phyloP scores from a whole-genome alignment of 208 protist genomes.

The Trypanosomatidae sp. region DNA sequence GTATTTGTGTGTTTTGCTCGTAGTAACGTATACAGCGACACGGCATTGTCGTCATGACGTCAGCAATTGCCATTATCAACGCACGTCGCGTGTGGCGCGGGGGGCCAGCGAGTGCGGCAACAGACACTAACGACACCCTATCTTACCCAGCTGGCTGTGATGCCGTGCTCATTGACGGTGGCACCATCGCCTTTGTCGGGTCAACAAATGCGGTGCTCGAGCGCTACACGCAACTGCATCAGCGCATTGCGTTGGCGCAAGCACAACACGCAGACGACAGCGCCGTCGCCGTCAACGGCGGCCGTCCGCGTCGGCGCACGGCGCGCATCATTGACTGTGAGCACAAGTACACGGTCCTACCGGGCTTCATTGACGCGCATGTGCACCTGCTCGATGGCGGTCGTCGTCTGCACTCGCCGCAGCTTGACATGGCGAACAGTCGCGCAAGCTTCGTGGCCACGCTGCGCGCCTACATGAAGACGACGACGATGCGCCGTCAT shows the following conservation, averaged over 20 bases:
- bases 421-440: constrained; percentile 9
- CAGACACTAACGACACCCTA: neutral
- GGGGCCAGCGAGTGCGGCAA: constrained; percentile 10
- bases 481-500: neutral
- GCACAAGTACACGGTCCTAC: constrained; percentile 15
- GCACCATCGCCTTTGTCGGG: constrained; percentile 19
- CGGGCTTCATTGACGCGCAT: constrained; percentile 57
- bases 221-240: constrained; percentile 6
- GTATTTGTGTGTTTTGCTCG: neutral
- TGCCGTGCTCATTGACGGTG: constrained; percentile 22
- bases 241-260: neutral
- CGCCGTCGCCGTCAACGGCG: constrained; percentile 7
- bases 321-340: constrained; percentile 29
- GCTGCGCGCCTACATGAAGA: constrained; percentile 17
- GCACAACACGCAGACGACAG: no score
- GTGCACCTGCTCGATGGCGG: constrained; percentile 43
- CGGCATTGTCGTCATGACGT: constrained; percentile 7
- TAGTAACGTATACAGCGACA: neutral
- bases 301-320: constrained; percentile 8
- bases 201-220: constrained; percentile 12
- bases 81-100: constrained; percentile 25
- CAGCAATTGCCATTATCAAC: constrained; percentile 27
- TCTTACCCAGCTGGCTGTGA: constrained; percentile 16
- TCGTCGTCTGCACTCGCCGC: constrained; percentile 11
- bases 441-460: constrained; percentile 14